Percentiles rank a stretch among this genome's conserved stretches.
Conservation (phyloP, 805 yeast species). For the Ogataea neopini region DNA sequence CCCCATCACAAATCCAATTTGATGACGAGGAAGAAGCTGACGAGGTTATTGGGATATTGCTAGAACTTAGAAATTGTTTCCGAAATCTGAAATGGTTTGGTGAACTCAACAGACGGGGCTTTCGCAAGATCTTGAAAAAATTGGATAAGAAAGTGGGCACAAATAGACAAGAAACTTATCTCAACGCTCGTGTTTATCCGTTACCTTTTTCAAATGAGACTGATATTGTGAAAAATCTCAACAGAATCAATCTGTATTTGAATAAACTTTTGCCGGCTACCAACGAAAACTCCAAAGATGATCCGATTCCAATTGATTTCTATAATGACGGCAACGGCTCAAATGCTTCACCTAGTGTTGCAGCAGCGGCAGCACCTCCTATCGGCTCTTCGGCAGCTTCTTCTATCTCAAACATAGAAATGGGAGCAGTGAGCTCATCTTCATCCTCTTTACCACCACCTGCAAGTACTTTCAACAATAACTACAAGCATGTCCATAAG, state of each 20-base stretch:
- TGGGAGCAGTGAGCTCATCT: constrained; percentile 17
- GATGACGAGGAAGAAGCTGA: constrained; percentile 55
- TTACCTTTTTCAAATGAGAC: constrained; percentile 75
- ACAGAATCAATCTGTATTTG: constrained; percentile 51
- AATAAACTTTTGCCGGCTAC: constrained; percentile 51
- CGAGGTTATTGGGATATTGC: constrained; percentile 63
- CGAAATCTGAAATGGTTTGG: constrained; percentile 93
- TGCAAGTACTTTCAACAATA: constrained; percentile 10
- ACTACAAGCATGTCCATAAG: constrained; percentile 11
- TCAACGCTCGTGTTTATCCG: constrained; percentile 68
- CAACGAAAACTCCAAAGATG: constrained; percentile 14
- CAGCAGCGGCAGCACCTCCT: constrained; percentile 3
- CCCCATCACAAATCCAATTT: constrained; percentile 27
- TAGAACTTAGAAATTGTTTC: constrained; percentile 73
- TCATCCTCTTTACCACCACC: constrained; percentile 30
- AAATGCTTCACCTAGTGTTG: neutral
- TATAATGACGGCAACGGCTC: constrained; percentile 14
- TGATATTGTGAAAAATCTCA: constrained; percentile 56
- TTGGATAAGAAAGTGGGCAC: constrained; percentile 82
- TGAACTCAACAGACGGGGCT: constrained; percentile 88
- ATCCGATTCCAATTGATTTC: constrained; percentile 20
- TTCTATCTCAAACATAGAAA: constrained; percentile 26
- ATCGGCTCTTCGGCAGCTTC: constrained; percentile 24
- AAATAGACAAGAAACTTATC: constrained; percentile 52
- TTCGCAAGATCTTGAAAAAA: constrained; percentile 84